Evolutionary conservation across 2,329 filamentous ascomycete genomes (phyloP).

Genomic region (Dendryphion nanum): DNA sequence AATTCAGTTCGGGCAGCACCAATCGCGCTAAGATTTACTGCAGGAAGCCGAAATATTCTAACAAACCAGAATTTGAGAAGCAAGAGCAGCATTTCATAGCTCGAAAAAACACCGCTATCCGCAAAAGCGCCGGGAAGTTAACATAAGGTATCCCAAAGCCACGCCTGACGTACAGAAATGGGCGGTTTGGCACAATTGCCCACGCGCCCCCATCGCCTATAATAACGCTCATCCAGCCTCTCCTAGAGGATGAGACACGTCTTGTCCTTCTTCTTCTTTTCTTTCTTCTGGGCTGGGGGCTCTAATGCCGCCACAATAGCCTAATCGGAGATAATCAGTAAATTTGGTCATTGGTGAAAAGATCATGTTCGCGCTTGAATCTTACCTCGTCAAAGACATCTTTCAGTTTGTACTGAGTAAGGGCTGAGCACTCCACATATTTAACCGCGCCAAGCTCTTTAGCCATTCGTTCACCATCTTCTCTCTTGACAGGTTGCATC

Average conservation of each 20-base stretch:
- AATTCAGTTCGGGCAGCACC: too few relatives aligned
- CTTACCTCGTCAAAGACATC: constrained; percentile 98
- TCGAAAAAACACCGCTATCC: constrained; percentile 38
- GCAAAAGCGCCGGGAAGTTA: constrained; percentile 37
- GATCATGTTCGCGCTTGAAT: not conserved
- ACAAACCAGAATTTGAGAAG: too few relatives aligned
- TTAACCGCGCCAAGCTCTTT: constrained; percentile 97
- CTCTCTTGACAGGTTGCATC: constrained; percentile 87
- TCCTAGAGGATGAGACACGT: constrained; percentile 37
- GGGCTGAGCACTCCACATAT: constrained; percentile 96
- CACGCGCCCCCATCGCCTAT: constrained; percentile 7
- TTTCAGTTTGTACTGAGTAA: constrained; percentile 98
- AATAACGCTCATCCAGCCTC: not conserved
- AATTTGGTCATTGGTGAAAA: not conserved
- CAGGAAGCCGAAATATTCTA: too few relatives aligned
- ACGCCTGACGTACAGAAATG: constrained; percentile 33
- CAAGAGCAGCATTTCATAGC: constrained; percentile 15
- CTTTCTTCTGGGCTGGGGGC: constrained; percentile 62
- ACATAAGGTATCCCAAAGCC: constrained; percentile 40
- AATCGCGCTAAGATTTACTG: too few relatives aligned
- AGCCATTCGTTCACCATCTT: constrained; percentile 94
- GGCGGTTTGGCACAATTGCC: constrained; percentile 23
- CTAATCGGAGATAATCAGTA: constrained; percentile 51
- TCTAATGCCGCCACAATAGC: constrained; percentile 95
- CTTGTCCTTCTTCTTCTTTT: constrained; percentile 43